Evolutionary conservation across 176 grass and related monocot species (phyloP), one percentile per base, ranked within the genome.

Genomic region (Cenchrus americanus): DNA sequence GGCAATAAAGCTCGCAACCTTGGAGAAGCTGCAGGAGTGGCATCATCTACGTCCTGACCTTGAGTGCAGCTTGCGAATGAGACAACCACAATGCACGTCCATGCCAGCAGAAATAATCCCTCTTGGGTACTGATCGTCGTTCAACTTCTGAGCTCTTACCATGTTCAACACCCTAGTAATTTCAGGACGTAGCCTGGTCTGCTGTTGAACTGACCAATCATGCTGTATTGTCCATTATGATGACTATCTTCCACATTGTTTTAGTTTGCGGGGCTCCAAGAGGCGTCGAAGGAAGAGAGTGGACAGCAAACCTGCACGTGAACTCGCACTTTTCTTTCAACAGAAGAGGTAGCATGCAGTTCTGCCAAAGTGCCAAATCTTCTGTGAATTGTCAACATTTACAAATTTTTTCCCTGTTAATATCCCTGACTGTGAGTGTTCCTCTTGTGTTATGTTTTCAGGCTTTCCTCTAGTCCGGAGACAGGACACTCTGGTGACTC

Each of bases 231-330:
- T 23, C 27, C 14, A 21, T 41, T 46, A 42, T 11, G 37, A 30
- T 37, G 47, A 73, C 19, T 64, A 17, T 15, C 21, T 21, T 62
- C 44, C 58, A 42, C 8, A 34, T 52, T 22, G 41, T 64, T 27
- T 44, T 51, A 74, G 81, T 62, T 26, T 83, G 13, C 2, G 59
- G 26, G 58, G 69, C 1, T 63, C 58, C 64, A 13, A 8, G 58
- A 83, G 81, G 46, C 59, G 63, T 62, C 69, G 1, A 62, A 73
- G 43, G 26, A 83, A 83, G 69, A 63, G 81, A 63, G 19, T 62
- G 42, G 7, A 15, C 7, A 58, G 32, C 8, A 73, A 51, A 12
- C 26, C 81, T 40, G 43, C 81, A 62, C 9, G 27, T 40, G 43
- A 83, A 22, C 51, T 81, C 8, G 51, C 79, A 5, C 66, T 59